Percentiles rank a stretch among this genome's conserved stretches.
Evolutionary conservation across 1,139 yeast species (phyloP).

Genomic region (Geotrichum histeridarum): DNA sequence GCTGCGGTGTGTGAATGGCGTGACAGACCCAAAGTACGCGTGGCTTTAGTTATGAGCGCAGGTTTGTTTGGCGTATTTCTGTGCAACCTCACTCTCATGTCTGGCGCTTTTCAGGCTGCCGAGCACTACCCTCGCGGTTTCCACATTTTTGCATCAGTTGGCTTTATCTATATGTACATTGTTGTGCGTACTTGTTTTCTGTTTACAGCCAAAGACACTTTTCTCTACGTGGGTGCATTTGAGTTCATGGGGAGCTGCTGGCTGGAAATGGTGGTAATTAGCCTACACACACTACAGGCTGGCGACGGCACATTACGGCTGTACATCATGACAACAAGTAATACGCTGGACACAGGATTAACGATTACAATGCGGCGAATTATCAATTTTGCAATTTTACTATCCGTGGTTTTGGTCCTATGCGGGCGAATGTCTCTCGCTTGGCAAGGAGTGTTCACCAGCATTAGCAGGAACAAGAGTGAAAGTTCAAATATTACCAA

Average conservation of each 20-base stretch:
- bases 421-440: background rate
- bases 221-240: background rate
- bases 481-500: no score
- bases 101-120: background rate
- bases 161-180: background rate
- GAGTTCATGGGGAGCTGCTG: conserved; percentile 8
- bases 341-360: background rate
- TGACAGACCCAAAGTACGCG: background rate
- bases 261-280: conserved; percentile 10
- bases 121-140: background rate
- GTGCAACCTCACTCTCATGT: background rate
- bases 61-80: background rate
- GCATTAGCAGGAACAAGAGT: no score
- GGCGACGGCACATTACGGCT: conserved; percentile 12
- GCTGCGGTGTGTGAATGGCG: background rate
- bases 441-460: no score
- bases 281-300: conserved; percentile 7
- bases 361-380: background rate
- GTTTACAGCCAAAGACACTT: background rate
- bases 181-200: background rate
- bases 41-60: background rate
- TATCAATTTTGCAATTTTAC: background rate
- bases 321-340: conserved; percentile 11
- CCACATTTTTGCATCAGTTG: background rate
- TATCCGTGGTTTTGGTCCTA: background rate